phyloP scores from a whole-genome alignment of 306 rosid species.

The Fagus crenata region DNA sequence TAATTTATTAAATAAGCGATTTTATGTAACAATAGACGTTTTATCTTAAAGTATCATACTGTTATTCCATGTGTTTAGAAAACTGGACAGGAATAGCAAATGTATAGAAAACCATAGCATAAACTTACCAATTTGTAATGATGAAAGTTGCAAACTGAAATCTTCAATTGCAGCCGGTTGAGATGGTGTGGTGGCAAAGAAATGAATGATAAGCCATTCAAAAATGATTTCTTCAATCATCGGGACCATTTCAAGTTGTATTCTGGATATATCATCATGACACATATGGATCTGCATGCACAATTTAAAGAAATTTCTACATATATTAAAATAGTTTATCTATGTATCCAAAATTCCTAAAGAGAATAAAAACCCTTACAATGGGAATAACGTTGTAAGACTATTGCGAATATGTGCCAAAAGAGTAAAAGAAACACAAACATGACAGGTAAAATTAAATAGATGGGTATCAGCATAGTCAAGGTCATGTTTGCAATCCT shows the following conservation, averaged over 20 bases:
- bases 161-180: conserved; percentile 71
- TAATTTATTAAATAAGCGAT: neutral
- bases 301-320: conserved; percentile 2
- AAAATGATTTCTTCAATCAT: conserved; percentile 80
- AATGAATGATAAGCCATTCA: conserved; percentile 81
- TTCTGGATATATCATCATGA: conserved; percentile 64
- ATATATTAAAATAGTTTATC: neutral
- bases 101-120: conserved; percentile 15
- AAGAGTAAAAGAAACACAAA: neutral
- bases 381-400: neutral
- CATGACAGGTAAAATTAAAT: conserved; percentile 2
- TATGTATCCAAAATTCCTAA: neutral
- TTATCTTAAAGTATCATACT: neutral
- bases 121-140: conserved; percentile 75
- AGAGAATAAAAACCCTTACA: neutral
- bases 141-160: conserved; percentile 80
- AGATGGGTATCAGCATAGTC: neutral
- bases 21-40: neutral
- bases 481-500: neutral
- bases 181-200: conserved; percentile 74
- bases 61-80: neutral
- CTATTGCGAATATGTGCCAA: neutral
- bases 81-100: conserved; percentile 13
- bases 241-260: conserved; percentile 76
- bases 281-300: conserved; percentile 64